Evolutionary conservation across 2,329 filamentous ascomycete species (phyloP), one percentile per base, ranked within the genome.

Genomic region (Penicillium sp.): DNA sequence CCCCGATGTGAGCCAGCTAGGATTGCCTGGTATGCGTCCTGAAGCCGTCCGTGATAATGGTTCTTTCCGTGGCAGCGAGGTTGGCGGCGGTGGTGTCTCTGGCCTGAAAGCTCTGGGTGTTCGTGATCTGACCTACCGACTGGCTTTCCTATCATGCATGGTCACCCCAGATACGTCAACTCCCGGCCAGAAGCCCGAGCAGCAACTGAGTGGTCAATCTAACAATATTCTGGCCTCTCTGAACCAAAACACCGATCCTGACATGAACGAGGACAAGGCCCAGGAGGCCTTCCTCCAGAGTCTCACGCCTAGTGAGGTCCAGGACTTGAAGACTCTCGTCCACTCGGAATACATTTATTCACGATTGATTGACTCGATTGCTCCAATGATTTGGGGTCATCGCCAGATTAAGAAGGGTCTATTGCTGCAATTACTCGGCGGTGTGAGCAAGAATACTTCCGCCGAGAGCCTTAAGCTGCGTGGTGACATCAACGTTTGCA

Each of bases 91-190:
- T 58, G 95, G 95, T 67, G 88, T 99, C 23, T 89, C 86, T 50
- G 95, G 95, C 49, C 83, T 99, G 33, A 97, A 96, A 75, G 87
- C 93, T 2, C 85, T 99, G 8, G 95, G 95, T 80, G 95, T 97
- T 13, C 88, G 95, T 62, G 95, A 99, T 75, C 79, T 99, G 55
- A 98, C 95, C 0, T 98, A 98, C 75, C 88, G 92, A 37, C 84
- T 99, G 73, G 93, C 95, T n/a, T 98, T 99, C 81, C 83, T 99
- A 46, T 90, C 93, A 37, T 97, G 92, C 75, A 98, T 98, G 92
- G 89, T 97, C 16, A 92, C 89, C 6, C 92, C 93, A 0, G 95
- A 98, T 71, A 90, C 88, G 13, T 89, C 90, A 0, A 90, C 90
- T 0, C 86, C 90, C 4, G 93, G 93, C 37, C 88, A 92, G 62